These are phyloP conservation scores for Myriosclerotinia curreyana DNA, from an alignment of 2,329 filamentous ascomycete genomes.

Conservation along the genomic window DNA sequence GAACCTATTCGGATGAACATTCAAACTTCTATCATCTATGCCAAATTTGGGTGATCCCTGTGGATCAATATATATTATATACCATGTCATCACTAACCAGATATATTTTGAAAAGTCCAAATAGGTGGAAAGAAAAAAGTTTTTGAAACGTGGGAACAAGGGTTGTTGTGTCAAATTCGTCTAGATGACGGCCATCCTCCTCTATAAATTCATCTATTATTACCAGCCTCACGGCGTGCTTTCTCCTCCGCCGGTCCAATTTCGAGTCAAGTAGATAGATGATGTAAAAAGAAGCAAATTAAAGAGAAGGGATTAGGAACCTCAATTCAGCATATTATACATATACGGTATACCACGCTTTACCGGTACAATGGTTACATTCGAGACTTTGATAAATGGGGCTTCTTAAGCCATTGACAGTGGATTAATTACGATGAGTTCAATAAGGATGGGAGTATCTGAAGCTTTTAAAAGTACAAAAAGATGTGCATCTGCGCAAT, in stretches of 20 bases:
- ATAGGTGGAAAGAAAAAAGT: background rate
- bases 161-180: background rate
- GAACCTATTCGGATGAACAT: slow-evolving; percentile 1
- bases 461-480: slow-evolving; percentile 11
- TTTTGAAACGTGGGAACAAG: slow-evolving; percentile 13
- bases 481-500: slow-evolving; percentile 5
- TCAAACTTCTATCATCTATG: background rate
- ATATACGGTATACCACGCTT: background rate
- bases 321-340: slow-evolving; percentile 1
- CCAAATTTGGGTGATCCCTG: background rate
- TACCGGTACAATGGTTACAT: background rate
- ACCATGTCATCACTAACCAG: background rate
- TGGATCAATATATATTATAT: background rate
- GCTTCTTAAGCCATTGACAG: background rate
- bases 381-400: slow-evolving; percentile 1
- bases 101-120: background rate
- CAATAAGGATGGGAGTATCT: background rate
- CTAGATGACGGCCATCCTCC: background rate
- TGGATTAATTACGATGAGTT: background rate
- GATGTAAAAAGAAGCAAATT: slow-evolving; percentile 6
- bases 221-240: background rate
- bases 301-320: slow-evolving; percentile 14
- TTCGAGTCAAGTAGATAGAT: slow-evolving; percentile 7
- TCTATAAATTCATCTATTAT: slow-evolving; percentile 9
- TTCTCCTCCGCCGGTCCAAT: background rate